Conservation (phyloP, 2,329 filamentous ascomycete genomes). For the Trichoderma asperellum region DNA sequence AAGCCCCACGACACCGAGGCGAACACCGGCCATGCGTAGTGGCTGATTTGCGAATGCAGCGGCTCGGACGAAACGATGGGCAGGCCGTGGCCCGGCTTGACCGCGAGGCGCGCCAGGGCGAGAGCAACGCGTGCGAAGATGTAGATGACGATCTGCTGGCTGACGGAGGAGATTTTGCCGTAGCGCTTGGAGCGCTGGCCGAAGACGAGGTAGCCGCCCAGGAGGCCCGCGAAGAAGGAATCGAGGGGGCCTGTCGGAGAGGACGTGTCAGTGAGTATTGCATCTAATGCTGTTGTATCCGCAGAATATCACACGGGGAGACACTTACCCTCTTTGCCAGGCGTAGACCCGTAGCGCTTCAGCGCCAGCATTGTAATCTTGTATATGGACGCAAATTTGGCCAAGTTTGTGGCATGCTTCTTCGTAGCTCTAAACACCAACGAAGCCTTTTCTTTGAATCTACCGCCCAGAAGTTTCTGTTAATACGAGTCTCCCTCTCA, state of each 20-base stretch:
- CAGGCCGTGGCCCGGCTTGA: conserved; percentile 65
- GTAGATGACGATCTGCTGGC: conserved; percentile 97
- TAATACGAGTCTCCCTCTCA: not conserved
- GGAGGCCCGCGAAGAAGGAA: conserved; percentile 80
- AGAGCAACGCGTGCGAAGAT: conserved; percentile 91
- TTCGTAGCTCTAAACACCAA: conserved; percentile 84
- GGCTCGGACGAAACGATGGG: conserved; percentile 54
- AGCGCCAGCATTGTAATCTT: conserved; percentile 80
- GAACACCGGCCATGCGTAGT: conserved; percentile 90
- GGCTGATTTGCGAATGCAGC: conserved; percentile 55
- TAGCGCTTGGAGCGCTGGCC: conserved; percentile 66
- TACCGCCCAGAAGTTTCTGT: conserved; percentile 33
- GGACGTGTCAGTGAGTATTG: not conserved
- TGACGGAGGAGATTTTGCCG: conserved; percentile 76
- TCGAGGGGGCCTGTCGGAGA: conserved; percentile 66
- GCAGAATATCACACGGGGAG: too few species aligned
- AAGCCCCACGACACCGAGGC: conserved; percentile 87
- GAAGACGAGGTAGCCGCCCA: conserved; percentile 93
- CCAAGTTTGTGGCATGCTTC: conserved; percentile 89
- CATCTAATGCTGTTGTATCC: not conserved
- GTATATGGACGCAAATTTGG: conserved; percentile 88
- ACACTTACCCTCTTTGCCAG: conserved; percentile 61
- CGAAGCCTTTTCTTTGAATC: conserved; percentile 73
- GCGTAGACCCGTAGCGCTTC: conserved; percentile 61
- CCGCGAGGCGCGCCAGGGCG: conserved; percentile 78